phyloP scores from a whole-genome alignment of 73 alveolate species.

The Tetrahymena thermophila region DNA sequence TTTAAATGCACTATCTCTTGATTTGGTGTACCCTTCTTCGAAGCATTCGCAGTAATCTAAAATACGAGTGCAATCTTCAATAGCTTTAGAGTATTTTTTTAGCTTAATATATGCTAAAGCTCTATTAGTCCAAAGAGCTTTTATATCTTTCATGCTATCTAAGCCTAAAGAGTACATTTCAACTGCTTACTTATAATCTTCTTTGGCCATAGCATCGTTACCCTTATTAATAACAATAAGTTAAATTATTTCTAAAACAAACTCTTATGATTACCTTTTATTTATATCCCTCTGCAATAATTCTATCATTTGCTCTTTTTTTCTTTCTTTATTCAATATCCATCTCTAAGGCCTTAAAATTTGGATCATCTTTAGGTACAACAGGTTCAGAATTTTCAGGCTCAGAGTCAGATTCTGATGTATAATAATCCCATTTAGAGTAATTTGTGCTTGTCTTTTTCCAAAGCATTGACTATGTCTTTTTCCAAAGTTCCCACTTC shows the following conservation, averaged over 20 bases:
- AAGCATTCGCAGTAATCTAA: constrained; percentile 91
- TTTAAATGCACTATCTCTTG: constrained; percentile 79
- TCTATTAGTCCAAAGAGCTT: constrained; percentile 89
- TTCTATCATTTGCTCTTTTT: constrained; percentile 72
- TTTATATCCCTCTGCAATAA: constrained; percentile 79
- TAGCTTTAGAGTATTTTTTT: constrained; percentile 81
- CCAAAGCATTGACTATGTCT: constrained; percentile 91
- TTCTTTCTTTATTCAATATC: constrained; percentile 90
- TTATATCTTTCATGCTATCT: constrained; percentile 77
- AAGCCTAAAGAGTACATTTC: constrained; percentile 84
- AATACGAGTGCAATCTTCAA: constrained; percentile 91
- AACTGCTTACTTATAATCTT: constrained; percentile 85
- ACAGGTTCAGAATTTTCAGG: constrained; percentile 78
- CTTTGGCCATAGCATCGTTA: constrained; percentile 75
- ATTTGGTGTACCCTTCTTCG: constrained; percentile 82
- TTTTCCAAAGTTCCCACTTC: constrained; percentile 92
- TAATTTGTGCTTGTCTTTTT: constrained; percentile 88
- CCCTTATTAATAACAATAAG: constrained; percentile 2
- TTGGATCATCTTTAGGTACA: constrained; percentile 95
- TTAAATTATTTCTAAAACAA: no score
- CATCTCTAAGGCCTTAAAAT: constrained; percentile 92
- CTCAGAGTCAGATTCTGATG: constrained; percentile 80
- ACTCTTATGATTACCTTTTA: constrained; percentile 43
- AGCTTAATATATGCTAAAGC: constrained; percentile 88
- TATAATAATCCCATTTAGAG: constrained; percentile 96